A percentile compares a stretch with the other conserved stretches of the same genome.
Conservation (phyloP, 2,329 filamentous ascomycete species). For the Neonectria faginata region DNA sequence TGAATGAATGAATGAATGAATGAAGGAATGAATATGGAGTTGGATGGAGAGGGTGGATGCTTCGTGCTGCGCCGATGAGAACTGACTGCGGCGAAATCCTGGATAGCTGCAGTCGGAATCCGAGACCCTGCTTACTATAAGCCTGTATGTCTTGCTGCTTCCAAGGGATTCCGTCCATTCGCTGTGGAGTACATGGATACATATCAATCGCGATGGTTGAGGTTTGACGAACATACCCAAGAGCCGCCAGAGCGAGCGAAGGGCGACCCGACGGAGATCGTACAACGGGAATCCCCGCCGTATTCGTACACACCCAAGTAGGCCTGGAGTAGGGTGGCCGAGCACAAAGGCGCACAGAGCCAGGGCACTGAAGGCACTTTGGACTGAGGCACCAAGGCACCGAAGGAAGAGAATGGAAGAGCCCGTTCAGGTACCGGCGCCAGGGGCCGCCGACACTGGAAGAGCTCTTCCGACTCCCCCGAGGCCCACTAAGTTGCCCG, state of each 20-base stretch:
- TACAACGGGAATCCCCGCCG: background rate
- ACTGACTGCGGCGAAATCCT: slow-evolving; percentile 9
- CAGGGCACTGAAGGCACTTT: background rate
- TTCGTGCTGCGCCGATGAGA: slow-evolving; percentile 14
- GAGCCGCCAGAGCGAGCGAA: background rate
- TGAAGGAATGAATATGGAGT: background rate
- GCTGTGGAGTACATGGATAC: background rate
- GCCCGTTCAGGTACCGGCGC: slow-evolving; percentile 41
- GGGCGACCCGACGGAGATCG: background rate
- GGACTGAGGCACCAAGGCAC: background rate
- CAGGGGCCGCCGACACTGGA: slow-evolving; percentile 42
- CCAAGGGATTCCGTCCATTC: background rate
- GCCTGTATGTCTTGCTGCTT: background rate
- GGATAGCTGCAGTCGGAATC: slow-evolving; percentile 1
- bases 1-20: too few species aligned
- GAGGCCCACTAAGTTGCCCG: slow-evolving; percentile 34
- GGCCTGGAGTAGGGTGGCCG: too few species aligned
- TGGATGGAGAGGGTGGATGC: slow-evolving; percentile 16
- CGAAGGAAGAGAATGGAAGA: background rate
- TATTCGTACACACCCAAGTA: background rate
- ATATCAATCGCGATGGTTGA: background rate
- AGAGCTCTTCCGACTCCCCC: slow-evolving; percentile 33
- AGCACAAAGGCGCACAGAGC: background rate
- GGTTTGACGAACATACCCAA: background rate
- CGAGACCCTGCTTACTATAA: slow-evolving; percentile 2